phyloP scores from a whole-genome alignment of 2,329 filamentous ascomycete species.

The Erysiphe pulchra region DNA sequence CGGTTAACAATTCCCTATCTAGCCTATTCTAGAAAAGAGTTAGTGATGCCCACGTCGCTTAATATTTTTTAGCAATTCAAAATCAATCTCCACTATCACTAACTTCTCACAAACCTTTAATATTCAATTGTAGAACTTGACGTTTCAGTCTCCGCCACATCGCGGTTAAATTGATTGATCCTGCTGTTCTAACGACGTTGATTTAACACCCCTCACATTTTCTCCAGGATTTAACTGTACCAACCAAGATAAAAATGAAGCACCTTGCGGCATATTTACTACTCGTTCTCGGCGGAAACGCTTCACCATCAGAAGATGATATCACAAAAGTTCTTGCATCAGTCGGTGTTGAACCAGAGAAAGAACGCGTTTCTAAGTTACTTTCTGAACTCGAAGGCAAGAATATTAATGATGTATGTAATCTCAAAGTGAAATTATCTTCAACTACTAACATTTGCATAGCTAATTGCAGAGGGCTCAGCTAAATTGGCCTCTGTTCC shows the following conservation, averaged over 20 bases:
- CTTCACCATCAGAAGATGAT: conserved; percentile 60
- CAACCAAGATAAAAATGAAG: conserved; percentile 63
- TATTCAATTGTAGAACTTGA: conserved; percentile 32
- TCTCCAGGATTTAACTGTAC: conserved; percentile 5
- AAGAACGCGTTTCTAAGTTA: conserved; percentile 64
- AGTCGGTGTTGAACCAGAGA: conserved; percentile 84
- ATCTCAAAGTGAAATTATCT: conserved; percentile 4
- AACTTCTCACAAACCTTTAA: too few relatives aligned
- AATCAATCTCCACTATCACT: too few relatives aligned
- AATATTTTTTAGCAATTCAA: too few relatives aligned
- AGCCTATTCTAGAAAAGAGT: too few relatives aligned
- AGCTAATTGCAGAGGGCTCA: conserved; percentile 81
- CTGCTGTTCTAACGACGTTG: conserved; percentile 38
- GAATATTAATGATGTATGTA: conserved; percentile 64
- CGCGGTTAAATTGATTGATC: conserved; percentile 99
- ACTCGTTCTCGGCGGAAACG: conserved; percentile 79
- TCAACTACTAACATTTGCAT: conserved; percentile 7
- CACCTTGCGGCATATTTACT: conserved; percentile 98
- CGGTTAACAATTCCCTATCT: too few relatives aligned
- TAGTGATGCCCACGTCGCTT: too few relatives aligned
- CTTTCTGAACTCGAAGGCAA: conserved; percentile 80
- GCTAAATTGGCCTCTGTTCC: conserved; percentile 94
- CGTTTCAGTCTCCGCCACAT: conserved; percentile 95
- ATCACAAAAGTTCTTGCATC: conserved; percentile 75
- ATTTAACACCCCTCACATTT: conserved; percentile 1